A percentile compares a stretch with the other conserved stretches of the same genome.
These are phyloP conservation scores for Gossypium davidsonii DNA, from an alignment of 441 rosid genomes.

Conservation along the genomic window DNA sequence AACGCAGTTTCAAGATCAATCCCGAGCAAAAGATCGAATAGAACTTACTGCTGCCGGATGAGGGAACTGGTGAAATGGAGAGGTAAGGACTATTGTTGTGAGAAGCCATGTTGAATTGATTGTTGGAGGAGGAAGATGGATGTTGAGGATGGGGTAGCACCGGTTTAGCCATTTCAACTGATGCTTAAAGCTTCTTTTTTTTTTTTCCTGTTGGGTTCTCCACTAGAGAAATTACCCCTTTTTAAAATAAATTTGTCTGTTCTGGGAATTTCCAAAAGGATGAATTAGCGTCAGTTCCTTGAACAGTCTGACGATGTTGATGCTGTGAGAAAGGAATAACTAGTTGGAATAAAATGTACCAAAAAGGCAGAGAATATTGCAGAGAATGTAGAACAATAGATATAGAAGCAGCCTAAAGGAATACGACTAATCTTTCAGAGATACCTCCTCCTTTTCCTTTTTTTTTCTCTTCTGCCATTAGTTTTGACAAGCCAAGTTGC, in stretches of 20 bases:
- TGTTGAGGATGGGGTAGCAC: not conserved
- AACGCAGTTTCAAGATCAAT: not conserved
- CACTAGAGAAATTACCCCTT: conserved; percentile 5
- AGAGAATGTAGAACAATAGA: not conserved
- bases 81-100: conserved; percentile 40
- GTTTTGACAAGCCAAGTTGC: not conserved
- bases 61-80: conserved; percentile 28
- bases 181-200: not conserved
- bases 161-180: not conserved
- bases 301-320: not conserved
- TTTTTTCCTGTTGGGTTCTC: conserved; percentile 1
- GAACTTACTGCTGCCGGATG: conserved; percentile 35
- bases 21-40: not conserved
- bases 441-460: not conserved
- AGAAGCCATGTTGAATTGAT: conserved; percentile 13
- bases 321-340: conserved; percentile 4
- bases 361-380: not conserved
- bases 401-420: not conserved
- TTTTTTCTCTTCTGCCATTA: not conserved
- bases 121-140: conserved; percentile 9
- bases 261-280: conserved; percentile 11
- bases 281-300: not conserved
- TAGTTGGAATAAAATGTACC: not conserved
- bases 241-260: conserved; percentile 1
- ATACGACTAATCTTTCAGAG: not conserved